A percentile compares a stretch with the other conserved stretches of the same genome.
These are phyloP conservation scores for Cardamine resedifolia DNA, from an alignment of 345 rosid species.

Conservation along the genomic window DNA sequence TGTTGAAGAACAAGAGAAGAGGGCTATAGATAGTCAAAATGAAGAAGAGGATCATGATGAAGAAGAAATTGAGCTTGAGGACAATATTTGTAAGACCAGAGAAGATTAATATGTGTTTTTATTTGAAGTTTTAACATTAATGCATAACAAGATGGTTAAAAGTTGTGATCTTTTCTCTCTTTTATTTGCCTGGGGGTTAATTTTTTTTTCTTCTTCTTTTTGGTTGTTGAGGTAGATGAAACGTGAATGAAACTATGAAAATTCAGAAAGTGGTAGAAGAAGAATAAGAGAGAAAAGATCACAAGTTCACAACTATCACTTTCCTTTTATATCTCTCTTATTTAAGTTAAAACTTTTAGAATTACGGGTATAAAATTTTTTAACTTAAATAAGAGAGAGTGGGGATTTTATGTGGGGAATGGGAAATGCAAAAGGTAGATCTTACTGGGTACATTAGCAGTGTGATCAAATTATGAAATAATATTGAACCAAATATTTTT, in stretches of 20 bases:
- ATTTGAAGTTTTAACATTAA: background rate
- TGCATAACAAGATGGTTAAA: constrained; percentile 16
- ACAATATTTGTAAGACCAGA: constrained; percentile 39
- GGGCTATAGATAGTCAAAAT: constrained; percentile 70
- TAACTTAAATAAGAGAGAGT: too few relatives aligned
- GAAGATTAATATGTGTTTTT: constrained; percentile 23
- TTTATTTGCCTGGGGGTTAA: background rate
- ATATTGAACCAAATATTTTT: constrained; percentile 13
- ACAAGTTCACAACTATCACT: too few relatives aligned
- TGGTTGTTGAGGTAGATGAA: constrained; percentile 10
- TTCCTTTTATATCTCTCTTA: too few relatives aligned
- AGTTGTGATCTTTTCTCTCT: constrained; percentile 1
- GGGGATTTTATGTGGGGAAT: constrained; percentile 40
- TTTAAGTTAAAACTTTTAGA: too few relatives aligned
- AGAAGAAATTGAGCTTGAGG: constrained; percentile 40
- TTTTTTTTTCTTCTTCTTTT: background rate
- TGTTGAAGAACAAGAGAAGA: constrained; percentile 76
- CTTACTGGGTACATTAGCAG: constrained; percentile 18
- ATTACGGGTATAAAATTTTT: too few relatives aligned
- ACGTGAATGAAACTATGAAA: background rate
- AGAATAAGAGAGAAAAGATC: too few relatives aligned
- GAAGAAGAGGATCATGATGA: constrained; percentile 38
- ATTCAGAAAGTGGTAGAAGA: constrained; percentile 12
- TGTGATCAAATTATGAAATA: background rate
- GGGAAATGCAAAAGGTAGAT: constrained; percentile 29